These are phyloP conservation scores for Penicillium digitatum DNA, from an alignment of 2,329 filamentous ascomycete genomes.

Conservation along the genomic window DNA sequence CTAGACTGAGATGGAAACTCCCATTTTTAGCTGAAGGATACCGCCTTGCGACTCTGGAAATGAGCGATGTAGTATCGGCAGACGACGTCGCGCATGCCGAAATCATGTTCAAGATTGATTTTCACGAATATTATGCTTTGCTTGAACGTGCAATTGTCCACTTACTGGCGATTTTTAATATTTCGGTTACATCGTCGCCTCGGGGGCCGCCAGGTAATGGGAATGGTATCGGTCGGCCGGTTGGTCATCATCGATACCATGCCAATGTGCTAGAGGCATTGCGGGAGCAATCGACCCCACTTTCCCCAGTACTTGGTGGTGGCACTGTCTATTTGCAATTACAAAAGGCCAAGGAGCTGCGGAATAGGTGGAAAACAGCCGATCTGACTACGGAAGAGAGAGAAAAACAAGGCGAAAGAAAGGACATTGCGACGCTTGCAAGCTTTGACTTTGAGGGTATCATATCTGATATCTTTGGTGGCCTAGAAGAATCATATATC, in stretches of 20 bases:
- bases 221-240: constrained; percentile 25
- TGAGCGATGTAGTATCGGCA: constrained; percentile 17
- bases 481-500: constrained; percentile 56
- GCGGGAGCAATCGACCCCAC: constrained; percentile 54
- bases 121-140: constrained; percentile 71
- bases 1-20: constrained; percentile 61
- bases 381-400: constrained; percentile 44
- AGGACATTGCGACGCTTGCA: constrained; percentile 44
- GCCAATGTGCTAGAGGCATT: constrained; percentile 65
- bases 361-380: constrained; percentile 69
- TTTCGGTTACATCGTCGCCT: constrained; percentile 46
- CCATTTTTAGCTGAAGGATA: constrained; percentile 58
- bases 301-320: constrained; percentile 54
- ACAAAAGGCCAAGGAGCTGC: constrained; percentile 62
- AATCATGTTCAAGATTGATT: constrained; percentile 73
- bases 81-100: constrained; percentile 46
- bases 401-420: constrained; percentile 23
- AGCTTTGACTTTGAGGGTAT: constrained; percentile 62
- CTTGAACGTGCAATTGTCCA: constrained; percentile 68
- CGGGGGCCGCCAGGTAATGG: constrained; percentile 6
- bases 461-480: constrained; percentile 54
- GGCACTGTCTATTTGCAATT: constrained; percentile 58
- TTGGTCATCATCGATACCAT: constrained; percentile 57
- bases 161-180: constrained; percentile 60
- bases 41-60: constrained; percentile 45